phyloP scores from a whole-genome alignment of 2,329 filamentous ascomycete genomes.

The Stemphylium beticola region DNA sequence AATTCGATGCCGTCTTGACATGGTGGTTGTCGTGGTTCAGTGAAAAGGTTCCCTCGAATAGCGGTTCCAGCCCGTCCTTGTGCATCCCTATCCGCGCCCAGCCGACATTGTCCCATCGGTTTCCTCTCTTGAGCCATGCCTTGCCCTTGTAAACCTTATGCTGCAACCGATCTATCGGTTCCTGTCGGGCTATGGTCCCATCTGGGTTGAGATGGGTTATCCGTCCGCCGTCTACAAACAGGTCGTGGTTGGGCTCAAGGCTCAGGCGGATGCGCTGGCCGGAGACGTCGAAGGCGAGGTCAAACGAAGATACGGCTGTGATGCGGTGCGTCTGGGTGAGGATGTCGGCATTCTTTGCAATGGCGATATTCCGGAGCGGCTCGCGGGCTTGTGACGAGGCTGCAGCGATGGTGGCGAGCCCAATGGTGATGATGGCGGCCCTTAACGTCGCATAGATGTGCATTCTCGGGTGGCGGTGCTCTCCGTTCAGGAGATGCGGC shows the following conservation, averaged over 20 bases:
- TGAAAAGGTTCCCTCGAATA: constrained; percentile 91
- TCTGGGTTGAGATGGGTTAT: constrained; percentile 75
- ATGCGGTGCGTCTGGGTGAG: constrained; percentile 79
- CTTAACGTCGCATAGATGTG: constrained; percentile 32
- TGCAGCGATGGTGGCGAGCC: constrained; percentile 32
- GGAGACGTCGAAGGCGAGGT: constrained; percentile 78
- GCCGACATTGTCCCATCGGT: constrained; percentile 81
- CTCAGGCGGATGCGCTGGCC: constrained; percentile 74
- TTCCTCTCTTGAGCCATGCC: constrained; percentile 75
- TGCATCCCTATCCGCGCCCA: constrained; percentile 84
- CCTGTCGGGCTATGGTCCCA: constrained; percentile 70
- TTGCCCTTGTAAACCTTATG: constrained; percentile 87
- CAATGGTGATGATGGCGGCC: constrained; percentile 22
- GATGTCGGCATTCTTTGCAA: constrained; percentile 76
- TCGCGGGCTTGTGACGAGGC: constrained; percentile 61
- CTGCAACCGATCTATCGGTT: constrained; percentile 72
- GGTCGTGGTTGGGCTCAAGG: constrained; percentile 89
- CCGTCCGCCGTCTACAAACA: constrained; percentile 76
- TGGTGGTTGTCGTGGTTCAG: constrained; percentile 85
- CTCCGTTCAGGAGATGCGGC: constrained; percentile 32
- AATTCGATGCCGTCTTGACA: constrained; percentile 77
- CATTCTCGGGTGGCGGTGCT: constrained; percentile 36
- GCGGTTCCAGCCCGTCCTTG: constrained; percentile 74
- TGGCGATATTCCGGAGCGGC: constrained; percentile 75
- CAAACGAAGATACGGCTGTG: constrained; percentile 81